Evolutionary conservation across 2,329 filamentous ascomycete genomes (phyloP), one percentile per base, ranked within the genome.

Genomic region (Septoria linicola): DNA sequence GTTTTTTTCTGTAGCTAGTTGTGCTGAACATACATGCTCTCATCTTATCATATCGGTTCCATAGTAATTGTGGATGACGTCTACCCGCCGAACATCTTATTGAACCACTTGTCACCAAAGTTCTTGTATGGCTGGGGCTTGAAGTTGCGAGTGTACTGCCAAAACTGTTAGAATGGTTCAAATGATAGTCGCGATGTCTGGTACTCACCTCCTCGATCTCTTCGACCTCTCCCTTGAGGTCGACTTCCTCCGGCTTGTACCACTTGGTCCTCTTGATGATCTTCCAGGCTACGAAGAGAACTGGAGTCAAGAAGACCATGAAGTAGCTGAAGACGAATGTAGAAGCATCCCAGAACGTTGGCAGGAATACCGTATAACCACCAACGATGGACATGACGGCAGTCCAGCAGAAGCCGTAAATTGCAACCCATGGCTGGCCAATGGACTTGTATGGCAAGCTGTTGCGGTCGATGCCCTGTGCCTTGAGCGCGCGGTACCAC

Each of bases 341-440:
- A 6, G 84, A 77, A 0, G 85, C 63, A 49, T 82, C 77, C 87
- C 85, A 90, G 6, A 23, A 47, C 0, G 75, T 76, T 0, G 85
- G 83, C 39, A 90, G 64, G 61, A 91, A 92, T 1, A 91, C 86
- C 0, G 83, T 79, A 57, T 90, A 92, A 0, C 88, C 88, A 7
- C 85, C 82, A 1, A 90, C 82, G 59, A 91, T 82, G 0, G 83
- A 80, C 83, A 92, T 90, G 57, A 87, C 68, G 80, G 79, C 0
- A 80, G 85, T n/a, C 78, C 80, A 60, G 13, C 16, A 37, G 27
- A 89, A 70, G 0, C 81, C 83, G 41, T 84, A 82, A 61, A 80
- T 90, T 0, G 87, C 86, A 0, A 80, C 76, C 57, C 83, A 89
- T 3, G 88, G 88, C 71, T 89, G 86, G 17, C 80, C 76, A 56